Conservation (phyloP, 2,329 filamentous ascomycete genomes). For the Madurella mycetomatis region DNA sequence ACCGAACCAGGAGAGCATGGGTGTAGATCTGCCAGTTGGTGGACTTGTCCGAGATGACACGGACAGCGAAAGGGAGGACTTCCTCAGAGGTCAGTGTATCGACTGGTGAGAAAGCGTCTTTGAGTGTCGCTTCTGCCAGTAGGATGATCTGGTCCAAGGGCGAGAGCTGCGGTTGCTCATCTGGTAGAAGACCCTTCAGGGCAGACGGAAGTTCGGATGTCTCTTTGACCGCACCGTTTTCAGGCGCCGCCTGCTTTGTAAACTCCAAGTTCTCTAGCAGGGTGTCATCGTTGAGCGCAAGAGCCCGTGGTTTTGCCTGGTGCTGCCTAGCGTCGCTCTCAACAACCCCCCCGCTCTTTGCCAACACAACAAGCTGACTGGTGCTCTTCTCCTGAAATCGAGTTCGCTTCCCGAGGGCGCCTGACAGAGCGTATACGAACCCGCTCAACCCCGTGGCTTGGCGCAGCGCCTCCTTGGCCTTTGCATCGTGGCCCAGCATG, state of each 20-base stretch:
- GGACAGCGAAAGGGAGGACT: slow-evolving; percentile 82
- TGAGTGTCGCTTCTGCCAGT: slow-evolving; percentile 80
- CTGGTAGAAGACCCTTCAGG: slow-evolving; percentile 64
- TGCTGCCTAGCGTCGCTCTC: slow-evolving; percentile 15
- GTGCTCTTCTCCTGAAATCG: slow-evolving; percentile 73
- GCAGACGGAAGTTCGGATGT: slow-evolving; percentile 51
- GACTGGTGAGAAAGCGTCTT: slow-evolving; percentile 77
- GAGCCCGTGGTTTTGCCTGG: slow-evolving; percentile 53
- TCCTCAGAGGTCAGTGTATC: slow-evolving; percentile 90
- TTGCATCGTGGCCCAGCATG: slow-evolving; percentile 74
- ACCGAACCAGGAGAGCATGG: slow-evolving; percentile 83
- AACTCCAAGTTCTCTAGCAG: slow-evolving; percentile 85
- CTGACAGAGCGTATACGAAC: slow-evolving; percentile 78
- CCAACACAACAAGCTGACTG: slow-evolving; percentile 87
- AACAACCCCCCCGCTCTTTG: slow-evolving; percentile 59
- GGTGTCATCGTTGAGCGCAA: slow-evolving; percentile 88
- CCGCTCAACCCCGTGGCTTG: slow-evolving; percentile 62
- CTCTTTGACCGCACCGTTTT: slow-evolving; percentile 31
- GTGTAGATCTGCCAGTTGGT: slow-evolving; percentile 99
- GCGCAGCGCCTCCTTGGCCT: slow-evolving; percentile 67
- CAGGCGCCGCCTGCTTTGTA: slow-evolving; percentile 40
- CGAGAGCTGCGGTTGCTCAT: slow-evolving; percentile 74
- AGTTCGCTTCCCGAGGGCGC: slow-evolving; percentile 79
- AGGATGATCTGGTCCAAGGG: slow-evolving; percentile 88
- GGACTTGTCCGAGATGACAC: slow-evolving; percentile 81